Evolutionary conservation across 2,329 filamentous ascomycete genomes (phyloP).

Genomic region (Epichloe bromicola): DNA sequence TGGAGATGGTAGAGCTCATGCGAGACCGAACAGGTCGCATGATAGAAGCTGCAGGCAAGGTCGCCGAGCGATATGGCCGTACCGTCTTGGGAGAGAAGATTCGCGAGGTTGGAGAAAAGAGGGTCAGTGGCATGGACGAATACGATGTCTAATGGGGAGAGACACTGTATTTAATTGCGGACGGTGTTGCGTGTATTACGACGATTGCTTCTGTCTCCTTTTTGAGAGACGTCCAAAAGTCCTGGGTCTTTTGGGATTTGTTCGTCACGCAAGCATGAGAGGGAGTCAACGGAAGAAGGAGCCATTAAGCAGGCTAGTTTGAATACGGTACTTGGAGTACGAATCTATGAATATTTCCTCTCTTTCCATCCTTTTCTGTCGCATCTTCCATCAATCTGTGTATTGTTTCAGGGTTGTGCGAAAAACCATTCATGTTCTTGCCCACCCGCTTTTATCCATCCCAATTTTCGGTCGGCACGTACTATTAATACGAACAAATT

Average conservation of each 20-base stretch:
- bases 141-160: conserved; percentile 20
- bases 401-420: too few relatives aligned
- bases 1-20: conserved; percentile 84
- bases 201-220: not conserved
- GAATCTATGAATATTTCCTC: not conserved
- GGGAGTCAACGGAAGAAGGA: not conserved
- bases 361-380: not conserved
- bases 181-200: not conserved
- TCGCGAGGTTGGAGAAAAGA: conserved; percentile 63
- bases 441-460: too few relatives aligned
- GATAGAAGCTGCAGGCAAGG: conserved; percentile 80
- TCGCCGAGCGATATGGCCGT: conserved; percentile 74
- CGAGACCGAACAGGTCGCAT: conserved; percentile 74
- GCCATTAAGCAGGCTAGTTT: not conserved
- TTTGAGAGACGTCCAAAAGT: too few relatives aligned
- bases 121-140: conserved; percentile 47
- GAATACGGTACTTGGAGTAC: not conserved
- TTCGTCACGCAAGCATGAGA: not conserved
- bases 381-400: too few relatives aligned
- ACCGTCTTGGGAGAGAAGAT: conserved; percentile 83
- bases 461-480: too few relatives aligned
- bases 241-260: not conserved
- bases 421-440: too few relatives aligned
- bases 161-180: not conserved
- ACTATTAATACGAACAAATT: too few relatives aligned